Base-by-base conservation (phyloP, 108 stramenopile genomes). In the Cyclotella distinguenda region DNA sequence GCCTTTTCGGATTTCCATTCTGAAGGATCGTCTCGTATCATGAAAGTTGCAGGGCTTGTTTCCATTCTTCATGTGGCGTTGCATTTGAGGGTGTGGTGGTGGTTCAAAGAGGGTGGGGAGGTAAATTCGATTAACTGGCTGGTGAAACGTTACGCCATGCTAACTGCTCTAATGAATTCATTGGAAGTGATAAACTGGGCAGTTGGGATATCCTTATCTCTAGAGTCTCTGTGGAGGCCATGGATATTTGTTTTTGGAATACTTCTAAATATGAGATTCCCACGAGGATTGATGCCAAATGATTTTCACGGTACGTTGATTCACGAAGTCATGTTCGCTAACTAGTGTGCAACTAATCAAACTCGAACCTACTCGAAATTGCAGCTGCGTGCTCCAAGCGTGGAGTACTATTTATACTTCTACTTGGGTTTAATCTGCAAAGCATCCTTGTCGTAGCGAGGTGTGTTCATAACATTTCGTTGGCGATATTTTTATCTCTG, bases 391-490 rank as follows among this genome's bases (percentile, higher is more conserved):
- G 80, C 54, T 78, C 84, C 54, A 86, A 92, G 56, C 75, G 90
- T 19, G 84, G 86, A 3, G 84, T 92, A 11, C 70, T 92, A 36
- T 92, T 89, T 66, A 88, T 88, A 52, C 79, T 92, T 21, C 67
- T 92, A 19, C 62, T 92, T 39, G 90, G 90, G 4, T 92, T 87
- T 68, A 74, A 86, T 66, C 66, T 92, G 10, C 90, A 92, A 63
- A 82, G 80, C 60, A 77, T 92, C 23, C 83, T 92, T 2, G 71
- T 84, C 25, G 86, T 82, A 4, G 90, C 90, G 1, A n/a, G n/a
- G n/a, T n/a, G n/a, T n/a, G n/a, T n/a, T n/a, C n/a, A n/a, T n/a
- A n/a, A n/a, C n/a, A n/a, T n/a, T n/a, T n/a, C n/a, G n/a, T n/a
- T n/a, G n/a, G n/a, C n/a, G n/a, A n/a, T n/a, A n/a, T n/a, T n/a